These are phyloP conservation scores for Fraxinus cuspidata DNA, from an alignment of 257 asterid species.

Conservation along the genomic window DNA sequence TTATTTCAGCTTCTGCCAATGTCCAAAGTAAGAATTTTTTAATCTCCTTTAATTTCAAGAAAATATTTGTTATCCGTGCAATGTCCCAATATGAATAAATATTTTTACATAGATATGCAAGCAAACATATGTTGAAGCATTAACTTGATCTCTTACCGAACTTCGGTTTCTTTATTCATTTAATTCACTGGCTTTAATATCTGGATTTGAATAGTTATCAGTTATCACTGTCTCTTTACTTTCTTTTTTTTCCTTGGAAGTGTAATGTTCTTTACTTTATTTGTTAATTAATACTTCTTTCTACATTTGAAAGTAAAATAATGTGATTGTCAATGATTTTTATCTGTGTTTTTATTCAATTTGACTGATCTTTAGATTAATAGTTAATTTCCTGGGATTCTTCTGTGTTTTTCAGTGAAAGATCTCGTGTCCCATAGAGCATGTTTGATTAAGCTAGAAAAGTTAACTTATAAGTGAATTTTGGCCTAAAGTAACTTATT, in stretches of 20 bases:
- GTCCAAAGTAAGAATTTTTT: conserved; percentile 40
- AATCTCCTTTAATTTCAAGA: not conserved
- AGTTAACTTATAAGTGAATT: too few relatives aligned
- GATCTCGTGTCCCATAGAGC: conserved; percentile 5
- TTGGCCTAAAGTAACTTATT: too few relatives aligned
- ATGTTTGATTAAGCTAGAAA: too few relatives aligned
- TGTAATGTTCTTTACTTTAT: not conserved
- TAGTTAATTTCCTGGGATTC: conserved; percentile 14
- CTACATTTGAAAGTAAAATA: conserved; percentile 10
- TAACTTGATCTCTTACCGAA: conserved; percentile 27
- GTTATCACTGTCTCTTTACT: not conserved
- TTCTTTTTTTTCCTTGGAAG: not conserved
- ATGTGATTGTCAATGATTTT: not conserved
- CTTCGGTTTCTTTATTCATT: conserved; percentile 24
- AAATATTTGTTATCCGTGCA: conserved; percentile 11
- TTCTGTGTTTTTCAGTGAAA: not conserved
- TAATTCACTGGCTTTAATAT: not conserved
- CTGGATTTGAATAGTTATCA: conserved; percentile 1
- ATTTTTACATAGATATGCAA: not conserved
- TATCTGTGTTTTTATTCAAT: conserved; percentile 9
- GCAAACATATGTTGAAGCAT: not conserved
- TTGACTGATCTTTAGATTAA: conserved; percentile 15
- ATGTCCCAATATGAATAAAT: conserved; percentile 5
- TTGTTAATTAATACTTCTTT: not conserved
- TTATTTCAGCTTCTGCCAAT: conserved; percentile 43